Base-by-base conservation (phyloP, 192 early-diverging fungal species). In the Rhizophagus sp. region DNA sequence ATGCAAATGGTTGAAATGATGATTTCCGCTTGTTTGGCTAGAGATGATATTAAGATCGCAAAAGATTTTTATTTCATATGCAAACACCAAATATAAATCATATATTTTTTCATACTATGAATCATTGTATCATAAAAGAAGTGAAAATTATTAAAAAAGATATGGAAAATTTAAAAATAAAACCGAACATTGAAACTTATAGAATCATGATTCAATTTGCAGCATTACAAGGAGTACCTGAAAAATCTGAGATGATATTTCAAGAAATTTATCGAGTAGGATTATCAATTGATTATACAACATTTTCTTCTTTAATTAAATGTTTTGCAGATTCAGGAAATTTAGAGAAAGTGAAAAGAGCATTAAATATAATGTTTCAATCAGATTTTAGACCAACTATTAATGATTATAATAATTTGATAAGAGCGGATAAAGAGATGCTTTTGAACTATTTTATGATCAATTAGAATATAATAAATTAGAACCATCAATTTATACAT, bases 141-240 rank as follows among this genome's bases (percentile, higher is more conserved):
- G 7, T 39, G 19, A 19, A 24, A 41, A 4, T 12, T 9, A 70
- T 70, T 41, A 39, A 39, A 41, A 8, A n/a, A 70, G 68, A 70
- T 15, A 70, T 70, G 33, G 22, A 70, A 70, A n/a, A 47, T 41
- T 70, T 70, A 70, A 22, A 22, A 70, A 39, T 70, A 24, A 70
- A 39, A 9, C 19, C 68, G 22, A 11, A 47, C 47, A 19, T 70
- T 1, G 39, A 70, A 39, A 70, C 68, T 10, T 70, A 70, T 39
- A 41, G 68, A 41, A 70, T 47, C 2, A 44, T 70, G 39, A 70
- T 70, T n/a, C 39, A 70, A n/a, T 9, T 70, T 22, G 34, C 68
- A 7, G 4, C 68, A 41, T 6, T 39, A 24, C 30, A 70, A 41
- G 13, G 36, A 8, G 19, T 34, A 22, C 22, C 34, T 1, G 22